A percentile compares a stretch with the other conserved stretches of the same genome.
Evolutionary conservation across 2,329 filamentous ascomycete species (phyloP).

Genomic region (Pseudofabraea citricarpa): DNA sequence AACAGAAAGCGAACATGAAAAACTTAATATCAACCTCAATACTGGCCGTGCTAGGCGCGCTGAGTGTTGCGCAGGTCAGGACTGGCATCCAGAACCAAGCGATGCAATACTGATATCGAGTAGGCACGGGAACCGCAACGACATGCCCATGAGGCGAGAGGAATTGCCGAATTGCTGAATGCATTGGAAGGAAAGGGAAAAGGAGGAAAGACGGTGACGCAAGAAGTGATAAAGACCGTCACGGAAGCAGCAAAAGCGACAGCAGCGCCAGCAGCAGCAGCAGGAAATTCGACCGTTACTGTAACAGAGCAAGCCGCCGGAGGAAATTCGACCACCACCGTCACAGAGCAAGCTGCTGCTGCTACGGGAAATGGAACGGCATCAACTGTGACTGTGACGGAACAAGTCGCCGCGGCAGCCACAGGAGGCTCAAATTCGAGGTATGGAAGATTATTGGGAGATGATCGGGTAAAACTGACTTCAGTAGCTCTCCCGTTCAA

Average conservation of each 20-base stretch:
- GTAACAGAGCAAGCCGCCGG: slow-evolving; percentile 17
- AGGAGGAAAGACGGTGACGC: slow-evolving; percentile 1
- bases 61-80: slow-evolving; percentile 18
- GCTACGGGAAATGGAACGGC: slow-evolving; percentile 14
- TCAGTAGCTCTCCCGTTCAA: slow-evolving; percentile 18
- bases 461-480: too few species aligned
- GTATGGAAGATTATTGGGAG: neutral
- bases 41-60: slow-evolving; percentile 14
- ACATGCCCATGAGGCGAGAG: slow-evolving; percentile 8
- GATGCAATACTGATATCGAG: neutral
- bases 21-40: slow-evolving; percentile 14
- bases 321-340: slow-evolving; percentile 21
- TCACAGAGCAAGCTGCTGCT: slow-evolving; percentile 18
- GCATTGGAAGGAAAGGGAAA: slow-evolving; percentile 11
- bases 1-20: slow-evolving; percentile 20
- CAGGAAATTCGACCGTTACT: slow-evolving; percentile 21
- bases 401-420: slow-evolving; percentile 14
- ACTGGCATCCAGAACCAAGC: neutral
- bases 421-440: slow-evolving; percentile 9
- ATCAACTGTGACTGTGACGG: slow-evolving; percentile 22
- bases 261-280: slow-evolving; percentile 18
- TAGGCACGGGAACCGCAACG: slow-evolving; percentile 4
- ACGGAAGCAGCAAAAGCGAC: slow-evolving; percentile 24
- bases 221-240: slow-evolving; percentile 24
- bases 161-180: slow-evolving; percentile 16